Conservation (phyloP, 2,329 filamentous ascomycete species). For the Shiraia bambusicola region DNA sequence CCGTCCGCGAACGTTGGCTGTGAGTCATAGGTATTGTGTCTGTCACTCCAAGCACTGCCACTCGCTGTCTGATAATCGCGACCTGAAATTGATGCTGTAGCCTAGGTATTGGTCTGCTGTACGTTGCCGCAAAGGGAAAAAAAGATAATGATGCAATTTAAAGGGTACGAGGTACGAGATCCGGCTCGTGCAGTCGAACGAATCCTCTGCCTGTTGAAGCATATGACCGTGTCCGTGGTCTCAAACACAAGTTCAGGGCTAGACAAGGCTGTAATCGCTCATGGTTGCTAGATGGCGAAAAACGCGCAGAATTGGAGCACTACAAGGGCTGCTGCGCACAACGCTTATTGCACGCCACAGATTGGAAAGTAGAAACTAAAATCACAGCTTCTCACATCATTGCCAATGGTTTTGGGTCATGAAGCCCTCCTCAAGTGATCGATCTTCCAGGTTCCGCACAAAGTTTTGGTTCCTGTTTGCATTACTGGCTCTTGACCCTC, state of each 20-base stretch:
- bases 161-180: slow-evolving; percentile 8
- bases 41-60: background rate
- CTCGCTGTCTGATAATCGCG: background rate
- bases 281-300: background rate
- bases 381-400: slow-evolving; percentile 41
- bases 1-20: slow-evolving; percentile 1
- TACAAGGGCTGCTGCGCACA: background rate
- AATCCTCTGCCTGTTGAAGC: background rate
- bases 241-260: background rate
- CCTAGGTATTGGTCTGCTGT: slow-evolving; percentile 4
- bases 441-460: slow-evolving; percentile 90
- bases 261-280: background rate
- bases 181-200: slow-evolving; percentile 10
- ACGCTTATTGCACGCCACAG: background rate
- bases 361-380: slow-evolving; percentile 5
- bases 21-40: slow-evolving; percentile 1
- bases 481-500: slow-evolving; percentile 70
- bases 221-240: background rate
- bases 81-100: background rate
- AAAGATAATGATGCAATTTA: slow-evolving; percentile 14
- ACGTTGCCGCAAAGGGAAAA: slow-evolving; percentile 7
- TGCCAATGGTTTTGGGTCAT: slow-evolving; percentile 72
- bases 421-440: slow-evolving; percentile 90
- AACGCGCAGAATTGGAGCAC: background rate
- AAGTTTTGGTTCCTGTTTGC: slow-evolving; percentile 76